phyloP scores from a whole-genome alignment of 768 basidiomycete genomes.

The Serendipita sp. region DNA sequence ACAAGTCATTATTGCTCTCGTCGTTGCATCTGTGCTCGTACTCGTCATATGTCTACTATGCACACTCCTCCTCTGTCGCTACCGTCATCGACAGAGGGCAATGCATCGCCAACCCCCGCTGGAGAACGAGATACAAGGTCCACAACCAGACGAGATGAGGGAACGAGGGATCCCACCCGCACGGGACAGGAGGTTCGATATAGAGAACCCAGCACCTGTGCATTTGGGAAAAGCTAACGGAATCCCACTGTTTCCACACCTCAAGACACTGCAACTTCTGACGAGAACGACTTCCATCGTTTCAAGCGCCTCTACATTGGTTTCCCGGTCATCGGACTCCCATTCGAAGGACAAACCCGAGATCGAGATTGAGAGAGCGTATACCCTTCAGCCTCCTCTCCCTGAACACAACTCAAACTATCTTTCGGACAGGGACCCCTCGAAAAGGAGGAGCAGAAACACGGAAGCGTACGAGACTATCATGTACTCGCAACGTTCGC shows the following conservation, averaged over 20 bases:
- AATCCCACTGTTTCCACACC: not conserved
- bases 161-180: too few relatives aligned
- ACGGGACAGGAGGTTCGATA: not conserved
- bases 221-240: not conserved
- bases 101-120: too few relatives aligned
- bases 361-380: not conserved
- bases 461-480: not conserved
- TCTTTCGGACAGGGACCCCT: not conserved
- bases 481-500: not conserved
- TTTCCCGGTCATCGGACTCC: too few relatives aligned
- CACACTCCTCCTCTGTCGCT: too few relatives aligned
- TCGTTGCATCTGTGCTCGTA: too few relatives aligned
- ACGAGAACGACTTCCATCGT: not conserved
- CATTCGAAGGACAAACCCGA: not conserved
- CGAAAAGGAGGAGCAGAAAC: too few relatives aligned
- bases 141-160: too few relatives aligned
- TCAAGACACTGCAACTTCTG: conserved; percentile 3
- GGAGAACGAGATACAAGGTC: too few relatives aligned
- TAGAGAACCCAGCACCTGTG: conserved; percentile 2
- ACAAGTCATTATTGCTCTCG: too few relatives aligned
- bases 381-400: not conserved
- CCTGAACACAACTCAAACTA: not conserved
- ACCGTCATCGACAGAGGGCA: too few relatives aligned
- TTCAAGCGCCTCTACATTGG: not conserved
- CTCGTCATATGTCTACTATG: too few relatives aligned